Percentiles rank a stretch among this genome's conserved stretches.
Conservation (phyloP, 1,284 basidiomycete genomes). For the Porodaedalea pini region DNA sequence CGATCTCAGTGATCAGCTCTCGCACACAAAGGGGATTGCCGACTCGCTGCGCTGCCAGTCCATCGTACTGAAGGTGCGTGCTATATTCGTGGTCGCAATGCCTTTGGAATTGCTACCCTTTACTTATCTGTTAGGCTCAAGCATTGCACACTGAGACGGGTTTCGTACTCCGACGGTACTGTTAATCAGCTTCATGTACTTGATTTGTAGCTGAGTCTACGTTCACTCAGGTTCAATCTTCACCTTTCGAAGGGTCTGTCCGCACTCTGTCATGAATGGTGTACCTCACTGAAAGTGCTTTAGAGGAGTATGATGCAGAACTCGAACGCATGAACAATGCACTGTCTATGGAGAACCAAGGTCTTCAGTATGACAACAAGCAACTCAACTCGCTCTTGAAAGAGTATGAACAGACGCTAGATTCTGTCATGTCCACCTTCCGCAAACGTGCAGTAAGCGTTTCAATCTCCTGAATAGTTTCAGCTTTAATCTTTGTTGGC, state of each 20-base stretch:
- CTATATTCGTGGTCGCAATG: not conserved
- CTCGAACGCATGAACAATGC: conserved; percentile 86
- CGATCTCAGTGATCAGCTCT: conserved; percentile 82
- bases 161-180: conserved; percentile 81
- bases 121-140: conserved; percentile 44
- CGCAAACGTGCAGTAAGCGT: conserved; percentile 82
- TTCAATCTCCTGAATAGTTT: conserved; percentile 9
- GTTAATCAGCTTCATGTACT: not conserved
- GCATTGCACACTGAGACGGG: conserved; percentile 77
- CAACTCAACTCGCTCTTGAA: conserved; percentile 87
- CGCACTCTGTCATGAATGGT: conserved; percentile 8
- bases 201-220: not conserved
- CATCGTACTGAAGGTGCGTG: conserved; percentile 74
- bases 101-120: not conserved
- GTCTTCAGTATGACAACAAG: conserved; percentile 91
- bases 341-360: conserved; percentile 84
- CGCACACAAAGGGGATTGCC: conserved; percentile 66
- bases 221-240: conserved; percentile 68
- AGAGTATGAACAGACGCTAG: conserved; percentile 95
- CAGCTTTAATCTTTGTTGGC: conserved; percentile 17
- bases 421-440: conserved; percentile 94
- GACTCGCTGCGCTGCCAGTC: conserved; percentile 60
- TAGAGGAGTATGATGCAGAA: conserved; percentile 91
- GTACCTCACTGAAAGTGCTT: not conserved
- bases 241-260: conserved; percentile 82